Percentiles rank a stretch among this genome's conserved stretches.
These are phyloP conservation scores for Nymphaea thermarum DNA, from an alignment of 164 flowering plant species.

Conservation along the genomic window DNA sequence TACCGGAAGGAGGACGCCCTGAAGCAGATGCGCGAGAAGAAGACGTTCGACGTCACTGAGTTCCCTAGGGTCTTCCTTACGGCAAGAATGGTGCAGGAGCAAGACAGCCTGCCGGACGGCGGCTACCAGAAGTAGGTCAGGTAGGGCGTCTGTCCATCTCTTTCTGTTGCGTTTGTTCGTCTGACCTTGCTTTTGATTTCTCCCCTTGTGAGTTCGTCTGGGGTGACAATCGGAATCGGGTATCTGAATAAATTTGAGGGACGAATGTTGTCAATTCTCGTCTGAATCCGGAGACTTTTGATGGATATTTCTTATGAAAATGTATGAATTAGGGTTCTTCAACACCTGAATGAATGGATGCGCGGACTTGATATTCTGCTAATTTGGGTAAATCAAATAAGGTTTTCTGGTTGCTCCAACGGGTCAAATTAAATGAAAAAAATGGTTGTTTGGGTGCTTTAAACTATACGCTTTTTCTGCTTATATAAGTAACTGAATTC, in stretches of 20 bases:
- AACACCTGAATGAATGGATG: not conserved
- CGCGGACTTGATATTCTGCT: not conserved
- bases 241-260: too few species aligned
- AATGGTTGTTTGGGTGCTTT: too few species aligned
- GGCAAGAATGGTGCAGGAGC: conserved; percentile 40
- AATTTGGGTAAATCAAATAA: too few species aligned
- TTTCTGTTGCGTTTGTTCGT: not conserved
- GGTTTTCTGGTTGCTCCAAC: too few species aligned
- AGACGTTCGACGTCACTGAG: conserved; percentile 31
- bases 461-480: too few species aligned
- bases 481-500: too few species aligned
- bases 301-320: not conserved
- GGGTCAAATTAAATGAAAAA: too few species aligned
- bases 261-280: not conserved
- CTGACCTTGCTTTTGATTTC: not conserved
- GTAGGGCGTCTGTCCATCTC: not conserved
- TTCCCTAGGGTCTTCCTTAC: conserved; percentile 59
- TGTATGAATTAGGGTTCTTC: not conserved
- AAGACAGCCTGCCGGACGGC: conserved; percentile 50
- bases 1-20: conserved; percentile 54
- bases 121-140: conserved; percentile 58
- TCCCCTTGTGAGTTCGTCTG: not conserved
- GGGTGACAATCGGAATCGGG: too few species aligned
- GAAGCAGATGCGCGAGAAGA: conserved; percentile 57
- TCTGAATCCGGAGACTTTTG: not conserved